Base-by-base conservation (phyloP, 1,139 yeast genomes). In the Taiozyma sp. region DNA sequence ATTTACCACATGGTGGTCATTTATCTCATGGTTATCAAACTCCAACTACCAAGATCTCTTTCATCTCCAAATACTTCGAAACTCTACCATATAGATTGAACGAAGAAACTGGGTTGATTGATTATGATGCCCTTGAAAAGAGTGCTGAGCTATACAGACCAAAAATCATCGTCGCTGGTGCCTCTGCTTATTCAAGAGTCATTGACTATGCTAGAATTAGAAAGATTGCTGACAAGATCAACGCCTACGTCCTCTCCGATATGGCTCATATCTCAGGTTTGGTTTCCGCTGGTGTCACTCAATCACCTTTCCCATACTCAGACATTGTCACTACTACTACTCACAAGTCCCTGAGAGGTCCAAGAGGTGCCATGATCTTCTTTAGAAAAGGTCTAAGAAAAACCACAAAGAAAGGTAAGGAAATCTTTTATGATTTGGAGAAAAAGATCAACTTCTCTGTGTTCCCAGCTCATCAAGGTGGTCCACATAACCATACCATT, bases 401-500 rank as follows among this genome's bases (percentile, higher is more conserved):
- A 66, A 83, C 84, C 55, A 85, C 74, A 50, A 88, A 88, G 76
- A 85, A 85, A 65, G 97, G 97, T 61, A 88, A 88, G 73, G 95
- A 89, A 72, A 77, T 88, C 54, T 75, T 77, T 53, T 91, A 89
- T 70, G 97, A 90, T 56, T 80, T 91, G 66, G 97, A 91, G 67
- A 82, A 80, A 70, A 88, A 85, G 66, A 89, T 91, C 71, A 91
- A 91, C 77, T 91, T 91, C 68, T 88, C 96, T 26, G 97, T 91
- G 43, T 91, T 91, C 88, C 98, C 98, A 61, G 98, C 96, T 53
- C 97, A 91, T 72, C 98, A 91, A 77, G 98, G 98, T 75, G 98
- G 98, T 65, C 98, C 98, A 61, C 97, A 91, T 72, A 91, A 91
- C 77, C 97, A 91, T 73, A 91, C 97, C 62, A 91, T 91, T 66